Evolutionary conservation across 768 basidiomycete species (phyloP).

Genomic region (Kwoniella mangroviensis): DNA sequence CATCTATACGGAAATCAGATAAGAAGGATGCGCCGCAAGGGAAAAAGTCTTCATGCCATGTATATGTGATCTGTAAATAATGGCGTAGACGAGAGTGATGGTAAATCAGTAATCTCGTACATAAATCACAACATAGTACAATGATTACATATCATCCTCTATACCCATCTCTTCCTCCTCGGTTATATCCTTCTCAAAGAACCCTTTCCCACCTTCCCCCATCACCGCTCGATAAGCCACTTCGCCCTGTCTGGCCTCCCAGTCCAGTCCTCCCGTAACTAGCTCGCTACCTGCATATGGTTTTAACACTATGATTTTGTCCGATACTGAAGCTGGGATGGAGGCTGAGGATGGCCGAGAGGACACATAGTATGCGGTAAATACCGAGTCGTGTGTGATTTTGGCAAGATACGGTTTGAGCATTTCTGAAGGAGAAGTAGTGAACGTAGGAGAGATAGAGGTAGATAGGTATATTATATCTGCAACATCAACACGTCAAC

Average conservation of each 20-base stretch:
- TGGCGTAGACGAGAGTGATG: too few relatives aligned
- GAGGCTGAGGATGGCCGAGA: slow-evolving; percentile 21
- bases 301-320: slow-evolving; percentile 15
- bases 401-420: slow-evolving; percentile 32
- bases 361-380: slow-evolving; percentile 31
- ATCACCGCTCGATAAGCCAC: slow-evolving; percentile 41
- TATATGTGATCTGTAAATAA: too few relatives aligned
- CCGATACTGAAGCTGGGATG: neutral
- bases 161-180: slow-evolving; percentile 36
- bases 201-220: slow-evolving; percentile 38
- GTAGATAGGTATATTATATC: slow-evolving; percentile 29
- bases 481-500: slow-evolving; percentile 13
- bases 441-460: neutral
- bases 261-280: slow-evolving; percentile 54
- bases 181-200: slow-evolving; percentile 47
- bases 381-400: slow-evolving; percentile 22
- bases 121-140: neutral
- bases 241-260: slow-evolving; percentile 54
- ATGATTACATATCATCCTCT: slow-evolving; percentile 2
- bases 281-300: slow-evolving; percentile 33
- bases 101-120: neutral
- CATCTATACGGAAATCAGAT: too few relatives aligned
- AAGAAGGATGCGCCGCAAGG: too few relatives aligned
- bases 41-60: too few relatives aligned
- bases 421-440: slow-evolving; percentile 25